Percentiles rank a stretch among this genome's conserved stretches.
Evolutionary conservation across 2,329 filamentous ascomycete species (phyloP).

Genomic region (Fusarium anthophilum): DNA sequence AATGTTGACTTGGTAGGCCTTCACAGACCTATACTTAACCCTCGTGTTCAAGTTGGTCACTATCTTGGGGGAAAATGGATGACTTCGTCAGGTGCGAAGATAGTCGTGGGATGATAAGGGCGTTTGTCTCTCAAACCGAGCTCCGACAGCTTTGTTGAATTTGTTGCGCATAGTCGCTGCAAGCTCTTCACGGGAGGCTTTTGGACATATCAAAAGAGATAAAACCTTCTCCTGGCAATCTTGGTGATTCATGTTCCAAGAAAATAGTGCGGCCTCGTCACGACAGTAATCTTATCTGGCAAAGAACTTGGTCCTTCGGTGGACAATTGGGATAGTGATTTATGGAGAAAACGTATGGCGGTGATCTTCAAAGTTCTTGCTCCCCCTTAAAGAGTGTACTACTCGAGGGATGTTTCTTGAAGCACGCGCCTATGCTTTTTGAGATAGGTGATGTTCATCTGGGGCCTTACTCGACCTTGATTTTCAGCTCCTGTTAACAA

Average conservation of each 20-base stretch:
- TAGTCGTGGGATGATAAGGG: not conserved
- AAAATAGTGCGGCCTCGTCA: accelerated
- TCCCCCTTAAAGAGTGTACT: no score
- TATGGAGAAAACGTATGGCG: no score
- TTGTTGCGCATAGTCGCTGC: no score
- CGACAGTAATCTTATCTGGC: no score
- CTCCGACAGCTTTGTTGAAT: not conserved
- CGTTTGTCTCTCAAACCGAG: not conserved
- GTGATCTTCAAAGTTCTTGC: no score
- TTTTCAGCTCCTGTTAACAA: no score
- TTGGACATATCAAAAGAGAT: accelerated
- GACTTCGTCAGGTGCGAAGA: not conserved
- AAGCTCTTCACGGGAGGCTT: no score
- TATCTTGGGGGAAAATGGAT: not conserved
- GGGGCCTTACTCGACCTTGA: no score
- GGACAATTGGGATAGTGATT: not conserved
- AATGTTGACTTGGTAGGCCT: accelerated
- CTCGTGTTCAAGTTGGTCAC: accelerated
- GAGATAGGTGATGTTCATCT: no score
- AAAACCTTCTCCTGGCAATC: accelerated
- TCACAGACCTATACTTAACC: not conserved
- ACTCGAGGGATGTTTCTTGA: no score
- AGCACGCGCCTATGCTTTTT: no score
- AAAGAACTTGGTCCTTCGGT: accelerated
- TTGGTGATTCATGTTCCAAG: accelerated